These are phyloP conservation scores for Candida glaebosa DNA, from an alignment of 805 yeast genomes.

Conservation along the genomic window DNA sequence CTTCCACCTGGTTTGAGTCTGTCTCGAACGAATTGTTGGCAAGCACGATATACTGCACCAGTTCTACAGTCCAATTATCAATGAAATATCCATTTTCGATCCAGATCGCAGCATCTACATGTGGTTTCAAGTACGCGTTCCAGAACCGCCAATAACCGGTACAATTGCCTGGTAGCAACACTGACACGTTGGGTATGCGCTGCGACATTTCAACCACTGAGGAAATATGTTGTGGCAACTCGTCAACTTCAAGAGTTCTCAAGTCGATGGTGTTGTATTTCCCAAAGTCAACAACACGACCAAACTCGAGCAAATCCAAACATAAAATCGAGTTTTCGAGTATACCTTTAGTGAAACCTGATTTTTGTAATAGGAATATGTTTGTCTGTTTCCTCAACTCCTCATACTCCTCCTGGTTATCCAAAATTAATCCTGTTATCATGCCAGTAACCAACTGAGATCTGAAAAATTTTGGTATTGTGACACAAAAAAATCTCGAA, in stretches of 20 bases:
- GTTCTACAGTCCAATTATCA: constrained; percentile 5
- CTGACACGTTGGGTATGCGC: constrained; percentile 2
- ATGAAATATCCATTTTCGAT: not conserved
- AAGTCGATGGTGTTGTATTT: constrained; percentile 3
- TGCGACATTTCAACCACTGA: not conserved
- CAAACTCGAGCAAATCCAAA: not conserved
- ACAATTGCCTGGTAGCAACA: constrained; percentile 1
- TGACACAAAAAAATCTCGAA: not conserved
- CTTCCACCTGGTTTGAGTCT: not conserved
- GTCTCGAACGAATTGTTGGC: not conserved
- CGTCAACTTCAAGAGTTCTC: not conserved
- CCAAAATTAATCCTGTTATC: not conserved
- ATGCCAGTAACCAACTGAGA: not conserved
- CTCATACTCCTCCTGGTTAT: not conserved
- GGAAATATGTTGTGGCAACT: not conserved
- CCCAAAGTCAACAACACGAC: not conserved
- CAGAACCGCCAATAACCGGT: not conserved
- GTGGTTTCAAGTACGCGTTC: not conserved
- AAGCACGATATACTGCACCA: not conserved
- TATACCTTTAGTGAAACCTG: not conserved
- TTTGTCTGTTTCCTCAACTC: not conserved
- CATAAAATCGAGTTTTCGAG: constrained; percentile 2
- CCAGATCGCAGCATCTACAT: constrained; percentile 2
- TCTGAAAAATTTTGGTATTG: not conserved
- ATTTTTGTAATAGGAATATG: not conserved